Evolutionary conservation across 768 basidiomycete species (phyloP), one percentile per base, ranked within the genome.

Genomic region (Gloeopeniophorella convolvens): DNA sequence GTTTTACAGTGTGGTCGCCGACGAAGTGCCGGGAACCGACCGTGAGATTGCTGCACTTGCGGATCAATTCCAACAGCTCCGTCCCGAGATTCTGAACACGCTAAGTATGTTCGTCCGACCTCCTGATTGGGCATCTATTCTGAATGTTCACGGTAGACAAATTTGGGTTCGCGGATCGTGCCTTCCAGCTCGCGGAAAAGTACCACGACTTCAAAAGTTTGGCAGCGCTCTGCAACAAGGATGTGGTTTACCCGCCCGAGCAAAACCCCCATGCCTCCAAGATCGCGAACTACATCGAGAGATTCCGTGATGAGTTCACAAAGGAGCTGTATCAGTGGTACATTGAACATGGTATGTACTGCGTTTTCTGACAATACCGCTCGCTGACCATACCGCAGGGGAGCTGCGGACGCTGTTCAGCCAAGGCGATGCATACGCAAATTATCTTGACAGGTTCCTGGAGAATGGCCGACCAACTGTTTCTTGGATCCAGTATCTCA

Each of bases 251-350:
- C 56, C 80, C 77, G 6, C 80, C 80, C 1, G 66, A 82, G 42
- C 69, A 77, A 33, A 89, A 87, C 59, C 82, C 85, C 1, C 72
- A 85, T 58, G 71, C 72, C 1, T 62, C 68, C 21, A 72, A 81
- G 16, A 83, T 92, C 15, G 77, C 83, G 59, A 63, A 65, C 4
- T 96, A 92, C 65, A 79, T 93, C 50, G 76, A 85, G 37, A 75
- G 73, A 59, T 95, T 85, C 67, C 79, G 83, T 42, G 82, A 90
- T 28, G 80, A 79, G 11, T 98, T 97, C 57, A 85, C 92, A 0
- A 80, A 75, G n/a, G 84, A 90, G 60, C 73, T 96, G n/a, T 94
- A 89, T 62, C 78, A 81, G 60, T 96, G 88, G 88, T 95, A 90
- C 64, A 86, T 95, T 42, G 87, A 91, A 57, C 83, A 93, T 56